phyloP scores from a whole-genome alignment of 2,329 filamentous ascomycete species.

The Malbranchea cinnamomea region DNA sequence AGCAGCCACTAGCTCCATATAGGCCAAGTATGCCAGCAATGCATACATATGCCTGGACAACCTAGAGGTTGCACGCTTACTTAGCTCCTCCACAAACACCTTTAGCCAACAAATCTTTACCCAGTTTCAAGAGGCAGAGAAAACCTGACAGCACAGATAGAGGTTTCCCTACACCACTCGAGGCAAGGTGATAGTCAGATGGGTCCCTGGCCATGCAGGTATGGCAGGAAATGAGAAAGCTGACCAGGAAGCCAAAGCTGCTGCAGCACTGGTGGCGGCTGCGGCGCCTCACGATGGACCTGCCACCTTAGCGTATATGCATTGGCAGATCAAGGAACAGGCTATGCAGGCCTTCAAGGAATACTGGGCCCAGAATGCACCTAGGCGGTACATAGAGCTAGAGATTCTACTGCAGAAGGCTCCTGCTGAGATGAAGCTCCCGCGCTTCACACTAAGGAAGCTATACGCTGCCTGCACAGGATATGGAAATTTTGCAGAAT shows the following conservation, averaged over 20 bases:
- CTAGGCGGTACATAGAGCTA: not conserved
- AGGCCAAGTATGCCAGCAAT: not conserved
- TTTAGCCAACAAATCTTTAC: conserved; percentile 1
- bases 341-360: not conserved
- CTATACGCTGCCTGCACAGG: too few species aligned
- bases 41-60: conserved; percentile 2
- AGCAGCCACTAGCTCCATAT: not conserved
- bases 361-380: not conserved
- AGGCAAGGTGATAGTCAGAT: not conserved
- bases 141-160: not conserved
- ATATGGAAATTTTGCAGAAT: not conserved
- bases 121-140: not conserved
- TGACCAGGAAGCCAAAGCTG: not conserved
- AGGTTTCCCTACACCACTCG: not conserved
- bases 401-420: not conserved
- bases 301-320: too few species aligned
- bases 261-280: not conserved
- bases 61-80: not conserved
- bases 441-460: too few species aligned
- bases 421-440: too few species aligned
- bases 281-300: not conserved
- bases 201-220: conserved; percentile 1
- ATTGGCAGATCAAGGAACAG: not conserved
- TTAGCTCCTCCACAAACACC: not conserved
- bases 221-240: conserved; percentile 2